Evolutionary conservation across 2,329 filamentous ascomycete species (phyloP).

Genomic region (Aspergillus brunneoviolaceus): DNA sequence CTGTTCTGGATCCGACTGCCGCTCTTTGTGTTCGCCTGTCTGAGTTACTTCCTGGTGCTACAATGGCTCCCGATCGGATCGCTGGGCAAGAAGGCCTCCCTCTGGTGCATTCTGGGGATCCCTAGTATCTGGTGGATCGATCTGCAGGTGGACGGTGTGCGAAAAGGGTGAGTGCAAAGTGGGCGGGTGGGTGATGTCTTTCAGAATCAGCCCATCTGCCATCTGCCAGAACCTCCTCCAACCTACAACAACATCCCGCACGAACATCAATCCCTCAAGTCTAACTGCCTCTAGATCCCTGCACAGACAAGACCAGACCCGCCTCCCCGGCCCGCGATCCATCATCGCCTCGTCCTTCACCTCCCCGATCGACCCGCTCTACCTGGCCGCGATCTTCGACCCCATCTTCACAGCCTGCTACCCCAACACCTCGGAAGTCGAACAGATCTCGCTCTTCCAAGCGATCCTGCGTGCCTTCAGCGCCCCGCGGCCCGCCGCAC

Average conservation of each 20-base stretch:
- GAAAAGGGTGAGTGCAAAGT: constrained; percentile 63
- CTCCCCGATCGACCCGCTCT: constrained; percentile 87
- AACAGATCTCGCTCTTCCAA: constrained; percentile 71
- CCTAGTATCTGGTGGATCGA: constrained; percentile 98
- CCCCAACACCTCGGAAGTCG: constrained; percentile 70
- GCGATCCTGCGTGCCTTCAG: constrained; percentile 74
- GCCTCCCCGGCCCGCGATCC: constrained; percentile 74
- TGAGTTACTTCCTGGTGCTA: constrained; percentile 75
- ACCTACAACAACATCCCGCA: too few relatives aligned
- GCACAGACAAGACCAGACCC: constrained; percentile 67
- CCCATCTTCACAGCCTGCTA: constrained; percentile 89
- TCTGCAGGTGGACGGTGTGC: constrained; percentile 95
- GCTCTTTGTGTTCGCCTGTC: constrained; percentile 66
- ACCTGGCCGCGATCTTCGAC: constrained; percentile 93
- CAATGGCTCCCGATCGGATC: constrained; percentile 75
- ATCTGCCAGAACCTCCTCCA: too few relatives aligned
- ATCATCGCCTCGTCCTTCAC: constrained; percentile 90
- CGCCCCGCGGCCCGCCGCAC: constrained; percentile 52
- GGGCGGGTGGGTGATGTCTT: too few relatives aligned
- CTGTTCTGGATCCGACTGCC: constrained; percentile 81
- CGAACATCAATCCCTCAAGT: too few relatives aligned
- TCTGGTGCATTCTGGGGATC: constrained; percentile 85
- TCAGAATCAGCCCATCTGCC: too few relatives aligned
- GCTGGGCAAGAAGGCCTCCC: constrained; percentile 72
- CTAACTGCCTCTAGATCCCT: constrained; percentile 53